Conservation (phyloP, 768 basidiomycete species). For the Suillus americanus region DNA sequence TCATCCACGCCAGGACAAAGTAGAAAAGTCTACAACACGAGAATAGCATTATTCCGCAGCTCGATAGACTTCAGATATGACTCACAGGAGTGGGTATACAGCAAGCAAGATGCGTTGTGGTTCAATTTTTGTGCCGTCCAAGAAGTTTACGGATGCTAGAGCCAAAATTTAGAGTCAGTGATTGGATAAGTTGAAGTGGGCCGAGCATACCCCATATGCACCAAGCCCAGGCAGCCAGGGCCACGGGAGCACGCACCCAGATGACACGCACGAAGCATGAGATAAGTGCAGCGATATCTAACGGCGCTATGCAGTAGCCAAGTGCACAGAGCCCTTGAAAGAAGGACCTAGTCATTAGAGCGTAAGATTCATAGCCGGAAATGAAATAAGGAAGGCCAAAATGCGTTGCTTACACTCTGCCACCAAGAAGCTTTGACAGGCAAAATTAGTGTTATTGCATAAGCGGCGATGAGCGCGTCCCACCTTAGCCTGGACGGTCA, state of each 20-base stretch:
- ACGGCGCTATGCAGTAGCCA: constrained; percentile 93
- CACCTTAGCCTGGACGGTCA: constrained; percentile 96
- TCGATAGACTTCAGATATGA: constrained; percentile 12
- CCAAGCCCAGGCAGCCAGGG: constrained; percentile 90
- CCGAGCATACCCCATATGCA: constrained; percentile 87
- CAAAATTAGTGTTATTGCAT: constrained; percentile 4
- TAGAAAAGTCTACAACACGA: constrained; percentile 70
- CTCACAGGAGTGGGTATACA: constrained; percentile 93
- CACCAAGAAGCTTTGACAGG: constrained; percentile 64
- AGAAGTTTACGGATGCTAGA: constrained; percentile 88
- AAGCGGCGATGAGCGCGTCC: constrained; percentile 3
- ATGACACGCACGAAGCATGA: constrained; percentile 83
- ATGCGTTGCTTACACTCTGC: constrained; percentile 65
- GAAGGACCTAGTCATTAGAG: constrained; percentile 61
- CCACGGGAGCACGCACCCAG: constrained; percentile 84
- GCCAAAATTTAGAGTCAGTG: constrained; percentile 4
- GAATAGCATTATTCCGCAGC: constrained; percentile 3
- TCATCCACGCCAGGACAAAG: constrained; percentile 96
- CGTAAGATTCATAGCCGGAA: background rate
- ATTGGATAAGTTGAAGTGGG: background rate
- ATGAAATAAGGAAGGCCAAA: constrained; percentile 3
- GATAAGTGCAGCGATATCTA: constrained; percentile 87
- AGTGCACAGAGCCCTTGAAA: constrained; percentile 95
- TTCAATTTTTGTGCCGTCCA: constrained; percentile 93
- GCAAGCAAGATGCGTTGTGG: constrained; percentile 88